phyloP scores from a whole-genome alignment of 495 filamentous ascomycete genomes.

The Aspergillus nanangensis region DNA sequence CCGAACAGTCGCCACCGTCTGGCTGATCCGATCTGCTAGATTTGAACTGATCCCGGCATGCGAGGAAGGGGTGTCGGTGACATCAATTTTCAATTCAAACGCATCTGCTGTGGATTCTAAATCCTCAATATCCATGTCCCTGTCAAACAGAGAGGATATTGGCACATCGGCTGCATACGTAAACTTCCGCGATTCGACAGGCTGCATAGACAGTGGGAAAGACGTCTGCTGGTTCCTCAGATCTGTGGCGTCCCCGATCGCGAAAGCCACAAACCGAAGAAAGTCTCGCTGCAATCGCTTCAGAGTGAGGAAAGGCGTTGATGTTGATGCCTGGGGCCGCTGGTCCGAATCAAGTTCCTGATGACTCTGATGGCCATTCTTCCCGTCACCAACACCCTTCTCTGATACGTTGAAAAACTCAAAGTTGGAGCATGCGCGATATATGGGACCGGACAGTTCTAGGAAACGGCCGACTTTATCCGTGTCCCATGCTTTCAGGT shows the following conservation, averaged over 20 bases:
- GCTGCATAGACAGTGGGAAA: slow-evolving; percentile 63
- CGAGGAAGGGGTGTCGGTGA: slow-evolving; percentile 18
- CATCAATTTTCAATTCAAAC: slow-evolving; percentile 63
- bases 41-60: slow-evolving; percentile 31
- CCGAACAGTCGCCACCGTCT: slow-evolving; percentile 54
- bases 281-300: slow-evolving; percentile 69
- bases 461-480: slow-evolving; percentile 51
- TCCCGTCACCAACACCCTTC: slow-evolving; percentile 18
- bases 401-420: slow-evolving; percentile 71
- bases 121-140: slow-evolving; percentile 55
- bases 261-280: slow-evolving; percentile 60
- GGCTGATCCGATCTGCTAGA: slow-evolving; percentile 44
- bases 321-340: slow-evolving; percentile 28
- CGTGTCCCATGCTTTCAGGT: slow-evolving; percentile 55
- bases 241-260: slow-evolving; percentile 49
- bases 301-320: slow-evolving; percentile 58
- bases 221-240: slow-evolving; percentile 57
- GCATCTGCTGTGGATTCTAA: slow-evolving; percentile 63
- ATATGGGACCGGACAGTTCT: slow-evolving; percentile 49
- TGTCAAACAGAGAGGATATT: slow-evolving; percentile 55
- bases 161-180: slow-evolving; percentile 60
- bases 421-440: slow-evolving; percentile 62
- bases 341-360: slow-evolving; percentile 31
- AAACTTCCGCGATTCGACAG: slow-evolving; percentile 55
- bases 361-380: slow-evolving; percentile 26